phyloP scores from a whole-genome alignment of 192 early-diverging fungal genomes.

The Rhizophagus clarus region DNA sequence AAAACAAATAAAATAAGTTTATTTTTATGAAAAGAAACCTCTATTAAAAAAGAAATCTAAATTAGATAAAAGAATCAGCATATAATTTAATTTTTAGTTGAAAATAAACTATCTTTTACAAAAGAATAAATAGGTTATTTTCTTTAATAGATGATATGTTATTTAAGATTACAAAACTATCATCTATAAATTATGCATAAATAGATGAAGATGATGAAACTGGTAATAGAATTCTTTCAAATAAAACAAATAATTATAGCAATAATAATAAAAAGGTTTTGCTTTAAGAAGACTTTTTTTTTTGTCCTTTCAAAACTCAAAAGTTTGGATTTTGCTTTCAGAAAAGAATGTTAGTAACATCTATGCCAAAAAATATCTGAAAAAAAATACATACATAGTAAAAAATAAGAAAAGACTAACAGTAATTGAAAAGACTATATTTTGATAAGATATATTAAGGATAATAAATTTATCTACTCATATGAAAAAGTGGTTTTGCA shows the following conservation, averaged over 20 bases:
- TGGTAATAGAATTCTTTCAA: neutral
- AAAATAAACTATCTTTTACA: neutral
- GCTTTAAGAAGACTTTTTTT: slow-evolving; percentile 1
- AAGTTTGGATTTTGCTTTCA: slow-evolving; percentile 18
- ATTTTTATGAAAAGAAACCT: no score
- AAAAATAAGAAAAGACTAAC: slow-evolving; percentile 28
- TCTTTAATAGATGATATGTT: neutral
- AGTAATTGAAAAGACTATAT: slow-evolving; percentile 23
- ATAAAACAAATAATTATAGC: neutral
- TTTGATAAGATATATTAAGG: slow-evolving; percentile 18
- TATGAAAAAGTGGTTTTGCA: slow-evolving; percentile 32
- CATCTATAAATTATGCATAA: neutral
- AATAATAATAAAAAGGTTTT: slow-evolving; percentile 17
- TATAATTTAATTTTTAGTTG: neutral
- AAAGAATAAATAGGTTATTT: neutral
- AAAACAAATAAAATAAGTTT: no score
- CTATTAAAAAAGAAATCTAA: no score
- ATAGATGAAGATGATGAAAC: slow-evolving; percentile 1
- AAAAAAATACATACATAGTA: neutral
- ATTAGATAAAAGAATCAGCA: no score
- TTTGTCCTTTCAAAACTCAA: neutral
- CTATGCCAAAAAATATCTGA: slow-evolving; percentile 11
- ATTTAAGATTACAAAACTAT: slow-evolving; percentile 1
- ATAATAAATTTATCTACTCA: slow-evolving; percentile 28
- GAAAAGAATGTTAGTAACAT: slow-evolving; percentile 25